A percentile compares a stretch with the other conserved stretches of the same genome.
Conservation (phyloP, 192 early-diverging fungal species). For the Piromyces finnis region DNA sequence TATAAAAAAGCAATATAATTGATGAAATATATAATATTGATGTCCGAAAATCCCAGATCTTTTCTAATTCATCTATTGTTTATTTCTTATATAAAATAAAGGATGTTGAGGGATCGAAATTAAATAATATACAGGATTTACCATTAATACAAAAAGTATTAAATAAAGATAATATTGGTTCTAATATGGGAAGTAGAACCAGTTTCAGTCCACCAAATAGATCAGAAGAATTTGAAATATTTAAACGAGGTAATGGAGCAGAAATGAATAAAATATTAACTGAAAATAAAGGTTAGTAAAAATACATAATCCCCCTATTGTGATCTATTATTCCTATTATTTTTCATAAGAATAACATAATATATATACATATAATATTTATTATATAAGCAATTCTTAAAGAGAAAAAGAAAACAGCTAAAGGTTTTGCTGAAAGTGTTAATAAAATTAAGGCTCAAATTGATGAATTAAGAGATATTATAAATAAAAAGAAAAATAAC, state of each 20-base stretch:
- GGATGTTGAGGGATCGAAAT: neutral
- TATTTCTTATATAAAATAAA: no score
- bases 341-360: no score
- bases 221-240: slow-evolving; percentile 39
- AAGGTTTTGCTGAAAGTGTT: slow-evolving; percentile 15
- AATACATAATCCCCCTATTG: no score
- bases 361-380: neutral
- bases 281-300: slow-evolving; percentile 32
- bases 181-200: neutral
- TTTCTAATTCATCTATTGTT: no score
- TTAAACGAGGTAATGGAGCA: slow-evolving; percentile 25
- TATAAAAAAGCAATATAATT: no score
- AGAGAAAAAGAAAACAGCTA: slow-evolving; percentile 26
- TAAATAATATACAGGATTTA: neutral
- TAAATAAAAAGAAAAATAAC: slow-evolving; percentile 9
- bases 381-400: slow-evolving; percentile 15
- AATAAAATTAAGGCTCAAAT: slow-evolving; percentile 24
- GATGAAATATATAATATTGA: no score
- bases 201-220: slow-evolving; percentile 10
- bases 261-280: slow-evolving; percentile 29
- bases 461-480: slow-evolving; percentile 14
- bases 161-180: neutral
- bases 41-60: no score
- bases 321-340: neutral
- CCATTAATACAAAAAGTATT: neutral